Conservation (phyloP, 345 rosid species). For the Eucalyptus polyanthemos region DNA sequence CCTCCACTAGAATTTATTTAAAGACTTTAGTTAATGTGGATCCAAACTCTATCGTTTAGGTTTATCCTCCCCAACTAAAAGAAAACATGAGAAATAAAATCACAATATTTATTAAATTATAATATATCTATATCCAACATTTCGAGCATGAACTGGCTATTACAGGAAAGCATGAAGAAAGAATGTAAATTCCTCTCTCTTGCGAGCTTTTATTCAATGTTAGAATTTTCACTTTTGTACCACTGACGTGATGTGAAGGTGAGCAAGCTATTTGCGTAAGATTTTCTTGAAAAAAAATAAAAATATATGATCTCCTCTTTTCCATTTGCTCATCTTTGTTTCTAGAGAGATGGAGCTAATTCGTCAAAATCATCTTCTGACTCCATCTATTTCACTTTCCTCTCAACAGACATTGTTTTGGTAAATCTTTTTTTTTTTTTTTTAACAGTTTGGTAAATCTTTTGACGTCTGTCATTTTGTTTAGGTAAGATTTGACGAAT, state of each 20-base stretch:
- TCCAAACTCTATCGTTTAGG: neutral
- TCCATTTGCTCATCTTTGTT: neutral
- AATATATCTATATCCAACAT: neutral
- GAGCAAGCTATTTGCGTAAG: neutral
- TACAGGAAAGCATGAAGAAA: neutral
- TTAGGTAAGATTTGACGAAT: neutral
- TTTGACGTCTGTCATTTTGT: neutral
- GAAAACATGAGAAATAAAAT: neutral
- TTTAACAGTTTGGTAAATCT: neutral
- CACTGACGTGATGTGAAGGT: neutral
- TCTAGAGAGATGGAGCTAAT: neutral
- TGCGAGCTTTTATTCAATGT: neutral
- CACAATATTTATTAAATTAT: neutral
- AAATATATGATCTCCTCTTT: neutral
- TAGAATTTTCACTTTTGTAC: neutral
- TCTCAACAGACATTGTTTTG: neutral
- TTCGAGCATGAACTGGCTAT: neutral
- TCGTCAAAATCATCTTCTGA: neutral
- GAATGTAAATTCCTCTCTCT: neutral
- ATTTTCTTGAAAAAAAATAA: neutral
- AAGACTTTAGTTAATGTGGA: neutral
- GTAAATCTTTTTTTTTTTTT: neutral
- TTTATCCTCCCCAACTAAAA: neutral
- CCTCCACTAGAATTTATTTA: neutral
- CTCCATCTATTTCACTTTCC: neutral